Percentiles rank a stretch among this genome's conserved stretches.
Conservation (phyloP, 345 rosid genomes). For the Ceriops decandra region DNA sequence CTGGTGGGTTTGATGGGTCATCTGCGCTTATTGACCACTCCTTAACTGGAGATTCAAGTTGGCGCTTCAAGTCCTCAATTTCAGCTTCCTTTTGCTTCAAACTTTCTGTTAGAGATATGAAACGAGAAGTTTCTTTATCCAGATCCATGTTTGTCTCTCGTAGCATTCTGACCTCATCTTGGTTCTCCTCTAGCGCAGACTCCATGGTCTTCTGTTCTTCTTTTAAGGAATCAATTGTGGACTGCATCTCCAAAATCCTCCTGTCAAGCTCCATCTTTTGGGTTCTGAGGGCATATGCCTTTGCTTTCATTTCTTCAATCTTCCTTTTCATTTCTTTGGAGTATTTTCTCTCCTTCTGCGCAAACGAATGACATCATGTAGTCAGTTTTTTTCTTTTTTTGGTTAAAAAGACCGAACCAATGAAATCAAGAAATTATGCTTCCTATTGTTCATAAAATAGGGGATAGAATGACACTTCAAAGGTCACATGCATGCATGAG, state of each 20-base stretch:
- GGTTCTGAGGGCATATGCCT: constrained; percentile 36
- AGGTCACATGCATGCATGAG: not conserved
- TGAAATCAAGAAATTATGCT: too few species aligned
- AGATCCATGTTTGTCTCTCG: constrained; percentile 18
- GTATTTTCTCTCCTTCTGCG: constrained; percentile 51
- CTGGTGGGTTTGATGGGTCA: constrained; percentile 22
- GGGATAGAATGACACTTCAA: constrained; percentile 20
- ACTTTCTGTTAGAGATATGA: constrained; percentile 32
- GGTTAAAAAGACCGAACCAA: too few species aligned
- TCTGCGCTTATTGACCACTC: constrained; percentile 28
- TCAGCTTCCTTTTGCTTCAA: constrained; percentile 51
- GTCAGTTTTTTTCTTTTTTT: not conserved
- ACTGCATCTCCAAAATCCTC: constrained; percentile 45
- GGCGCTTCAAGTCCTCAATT: constrained; percentile 43
- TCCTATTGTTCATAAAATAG: constrained; percentile 6
- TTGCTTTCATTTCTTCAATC: constrained; percentile 41
- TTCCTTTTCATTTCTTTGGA: constrained; percentile 41
- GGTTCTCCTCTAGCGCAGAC: constrained; percentile 45
- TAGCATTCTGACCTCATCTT: constrained; percentile 37
- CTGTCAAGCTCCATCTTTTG: constrained; percentile 51
- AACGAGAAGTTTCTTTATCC: constrained; percentile 20
- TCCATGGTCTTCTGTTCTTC: constrained; percentile 50
- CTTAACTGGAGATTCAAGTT: constrained; percentile 21
- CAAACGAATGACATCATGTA: not conserved
- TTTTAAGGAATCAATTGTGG: constrained; percentile 49